A percentile compares a stretch with the other conserved stretches of the same genome.
phyloP scores from a whole-genome alignment of 306 rosid genomes.

The Quercus ilex region DNA sequence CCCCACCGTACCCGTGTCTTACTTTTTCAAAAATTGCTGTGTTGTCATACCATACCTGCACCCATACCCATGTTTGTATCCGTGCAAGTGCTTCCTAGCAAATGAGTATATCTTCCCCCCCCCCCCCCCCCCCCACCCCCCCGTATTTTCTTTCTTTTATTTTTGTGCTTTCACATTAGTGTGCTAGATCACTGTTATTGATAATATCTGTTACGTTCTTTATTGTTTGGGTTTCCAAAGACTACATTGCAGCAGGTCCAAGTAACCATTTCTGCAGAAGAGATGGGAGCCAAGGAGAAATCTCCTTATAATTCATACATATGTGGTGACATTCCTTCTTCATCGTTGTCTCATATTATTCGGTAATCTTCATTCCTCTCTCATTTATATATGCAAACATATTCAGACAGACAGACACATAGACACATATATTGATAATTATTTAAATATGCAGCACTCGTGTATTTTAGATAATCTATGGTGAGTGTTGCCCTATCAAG shows the following conservation, averaged over 20 bases:
- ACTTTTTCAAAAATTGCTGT: no score
- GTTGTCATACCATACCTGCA: no score
- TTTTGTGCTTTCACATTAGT: background rate
- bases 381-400: background rate
- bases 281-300: conserved; percentile 58
- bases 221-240: conserved; percentile 37
- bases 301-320: conserved; percentile 34
- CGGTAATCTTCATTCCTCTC: conserved; percentile 51
- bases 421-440: background rate
- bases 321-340: conserved; percentile 38
- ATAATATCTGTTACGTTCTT: conserved; percentile 23
- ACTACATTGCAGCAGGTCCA: conserved; percentile 41
- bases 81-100: no score
- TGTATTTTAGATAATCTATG: background rate
- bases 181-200: conserved; percentile 18
- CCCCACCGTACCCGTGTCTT: no score
- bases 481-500: background rate
- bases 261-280: conserved; percentile 60
- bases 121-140: no score
- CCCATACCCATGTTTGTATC: no score
- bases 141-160: background rate
- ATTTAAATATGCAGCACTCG: background rate
- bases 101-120: no score
- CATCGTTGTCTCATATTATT: conserved; percentile 47
- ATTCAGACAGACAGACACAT: background rate